Conservation (phyloP, 495 filamentous ascomycete species). For the Lasiosphaeria hispida region DNA sequence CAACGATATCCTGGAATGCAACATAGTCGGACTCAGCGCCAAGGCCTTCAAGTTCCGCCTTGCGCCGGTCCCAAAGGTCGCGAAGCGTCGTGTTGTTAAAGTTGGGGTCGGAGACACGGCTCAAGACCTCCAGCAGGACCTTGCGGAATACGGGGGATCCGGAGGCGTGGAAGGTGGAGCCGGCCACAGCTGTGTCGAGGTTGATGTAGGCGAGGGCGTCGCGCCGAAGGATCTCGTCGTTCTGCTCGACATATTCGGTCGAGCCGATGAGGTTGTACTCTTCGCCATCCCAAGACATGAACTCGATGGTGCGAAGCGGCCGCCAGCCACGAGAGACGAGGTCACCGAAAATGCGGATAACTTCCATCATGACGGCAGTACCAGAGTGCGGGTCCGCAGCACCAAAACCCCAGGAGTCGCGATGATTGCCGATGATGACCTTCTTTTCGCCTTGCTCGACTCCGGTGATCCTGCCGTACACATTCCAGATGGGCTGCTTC, state of each 20-base stretch:
- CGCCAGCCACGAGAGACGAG: slow-evolving; percentile 76
- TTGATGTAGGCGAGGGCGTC: slow-evolving; percentile 87
- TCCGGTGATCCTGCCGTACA: slow-evolving; percentile 78
- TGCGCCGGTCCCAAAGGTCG: slow-evolving; percentile 69
- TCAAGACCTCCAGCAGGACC: slow-evolving; percentile 67
- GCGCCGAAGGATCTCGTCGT: slow-evolving; percentile 69
- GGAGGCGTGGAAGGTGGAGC: slow-evolving; percentile 67
- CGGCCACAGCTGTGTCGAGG: slow-evolving; percentile 80
- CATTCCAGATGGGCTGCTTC: slow-evolving; percentile 84
- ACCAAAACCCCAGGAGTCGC: slow-evolving; percentile 90
- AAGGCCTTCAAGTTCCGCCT: slow-evolving; percentile 63
- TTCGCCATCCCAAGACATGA: slow-evolving; percentile 91
- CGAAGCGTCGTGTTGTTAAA: slow-evolving; percentile 76
- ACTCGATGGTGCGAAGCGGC: slow-evolving; percentile 88
- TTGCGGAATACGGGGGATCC: slow-evolving; percentile 76
- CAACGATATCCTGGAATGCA: slow-evolving; percentile 91
- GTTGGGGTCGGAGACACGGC: slow-evolving; percentile 68
- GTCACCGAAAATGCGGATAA: slow-evolving; percentile 78
- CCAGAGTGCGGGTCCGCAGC: slow-evolving; percentile 83
- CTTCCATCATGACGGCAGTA: slow-evolving; percentile 86
- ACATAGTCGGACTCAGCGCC: slow-evolving; percentile 86
- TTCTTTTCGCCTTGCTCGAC: slow-evolving; percentile 79
- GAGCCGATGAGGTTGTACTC: slow-evolving; percentile 94
- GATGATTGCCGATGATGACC: slow-evolving; percentile 89
- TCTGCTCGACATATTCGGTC: slow-evolving; percentile 93